Conservation (phyloP, 805 yeast species). For the Candida sanyiensis region DNA sequence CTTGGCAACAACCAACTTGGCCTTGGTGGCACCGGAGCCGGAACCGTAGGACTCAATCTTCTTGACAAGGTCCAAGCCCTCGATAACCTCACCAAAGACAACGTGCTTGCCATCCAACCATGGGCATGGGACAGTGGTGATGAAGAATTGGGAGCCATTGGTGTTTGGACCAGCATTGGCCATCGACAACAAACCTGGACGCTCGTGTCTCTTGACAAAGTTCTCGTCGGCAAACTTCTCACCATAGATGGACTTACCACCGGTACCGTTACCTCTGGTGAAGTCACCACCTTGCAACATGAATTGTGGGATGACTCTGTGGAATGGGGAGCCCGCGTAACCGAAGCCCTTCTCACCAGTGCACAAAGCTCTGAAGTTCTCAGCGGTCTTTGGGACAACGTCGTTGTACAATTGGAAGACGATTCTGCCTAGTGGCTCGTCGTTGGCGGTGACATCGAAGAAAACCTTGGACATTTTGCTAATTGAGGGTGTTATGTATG, state of each 20-base stretch:
- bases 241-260: constrained; percentile 73
- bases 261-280: constrained; percentile 62
- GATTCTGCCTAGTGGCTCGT: constrained; percentile 73
- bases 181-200: constrained; percentile 68
- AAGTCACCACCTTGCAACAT: constrained; percentile 84
- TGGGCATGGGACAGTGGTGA: constrained; percentile 82
- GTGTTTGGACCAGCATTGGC: constrained; percentile 76
- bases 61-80: constrained; percentile 13
- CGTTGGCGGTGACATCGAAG: constrained; percentile 76
- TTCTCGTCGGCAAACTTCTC: constrained; percentile 63
- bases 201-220: constrained; percentile 60
- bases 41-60: constrained; percentile 13
- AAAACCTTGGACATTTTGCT: constrained; percentile 59
- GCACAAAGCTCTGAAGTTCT: constrained; percentile 14
- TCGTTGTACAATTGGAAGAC: constrained; percentile 85
- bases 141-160: constrained; percentile 93
- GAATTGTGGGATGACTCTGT: constrained; percentile 34
- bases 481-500: neutral
- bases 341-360: constrained; percentile 16
- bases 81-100: constrained; percentile 81
- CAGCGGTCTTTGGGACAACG: constrained; percentile 27
- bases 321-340: constrained; percentile 14
- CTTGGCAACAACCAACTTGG: constrained; percentile 8
- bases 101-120: constrained; percentile 95
- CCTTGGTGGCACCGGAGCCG: constrained; percentile 13